Evolutionary conservation across 1,284 basidiomycete species (phyloP).

Genomic region (Ceratobasidium sp.): DNA sequence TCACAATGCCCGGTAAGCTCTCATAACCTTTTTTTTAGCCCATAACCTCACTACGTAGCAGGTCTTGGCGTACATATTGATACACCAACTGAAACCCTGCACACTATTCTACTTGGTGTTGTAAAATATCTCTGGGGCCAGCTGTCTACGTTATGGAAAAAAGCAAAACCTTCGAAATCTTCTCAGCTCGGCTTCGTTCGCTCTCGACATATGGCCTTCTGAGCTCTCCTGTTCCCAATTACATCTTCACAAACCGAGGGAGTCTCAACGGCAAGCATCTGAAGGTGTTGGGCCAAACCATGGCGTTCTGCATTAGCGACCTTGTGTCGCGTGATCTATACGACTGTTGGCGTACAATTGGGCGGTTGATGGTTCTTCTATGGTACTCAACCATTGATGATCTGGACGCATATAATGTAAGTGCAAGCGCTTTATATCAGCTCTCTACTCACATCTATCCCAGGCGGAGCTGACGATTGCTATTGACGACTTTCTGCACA

Average conservation of each 20-base stretch:
- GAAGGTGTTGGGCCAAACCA: conserved; percentile 12
- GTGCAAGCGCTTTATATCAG: neutral
- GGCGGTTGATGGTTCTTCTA: conserved; percentile 23
- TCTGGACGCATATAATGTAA: conserved; percentile 54
- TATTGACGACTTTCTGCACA: conserved; percentile 54
- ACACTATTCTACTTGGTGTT: conserved; percentile 53
- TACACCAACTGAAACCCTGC: conserved; percentile 53
- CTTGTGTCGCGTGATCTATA: neutral
- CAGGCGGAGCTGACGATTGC: conserved; percentile 44
- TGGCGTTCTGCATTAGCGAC: conserved; percentile 8
- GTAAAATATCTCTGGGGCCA: conserved; percentile 56
- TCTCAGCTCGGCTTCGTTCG: conserved; percentile 46
- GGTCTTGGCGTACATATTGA: conserved; percentile 47
- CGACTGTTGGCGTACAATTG: neutral
- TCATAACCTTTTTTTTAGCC: neutral
- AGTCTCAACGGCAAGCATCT: conserved; percentile 38
- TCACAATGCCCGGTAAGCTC: neutral
- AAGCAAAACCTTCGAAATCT: conserved; percentile 40
- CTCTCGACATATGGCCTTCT: conserved; percentile 13
- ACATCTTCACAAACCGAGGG: conserved; percentile 40
- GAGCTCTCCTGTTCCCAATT: conserved; percentile 44
- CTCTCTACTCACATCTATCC: conserved; percentile 50
- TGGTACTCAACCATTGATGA: conserved; percentile 50
- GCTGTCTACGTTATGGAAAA: conserved; percentile 49
- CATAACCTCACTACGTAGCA: too few species aligned